phyloP scores from a whole-genome alignment of 495 filamentous ascomycete genomes.

The Penicillium tannophilum region DNA sequence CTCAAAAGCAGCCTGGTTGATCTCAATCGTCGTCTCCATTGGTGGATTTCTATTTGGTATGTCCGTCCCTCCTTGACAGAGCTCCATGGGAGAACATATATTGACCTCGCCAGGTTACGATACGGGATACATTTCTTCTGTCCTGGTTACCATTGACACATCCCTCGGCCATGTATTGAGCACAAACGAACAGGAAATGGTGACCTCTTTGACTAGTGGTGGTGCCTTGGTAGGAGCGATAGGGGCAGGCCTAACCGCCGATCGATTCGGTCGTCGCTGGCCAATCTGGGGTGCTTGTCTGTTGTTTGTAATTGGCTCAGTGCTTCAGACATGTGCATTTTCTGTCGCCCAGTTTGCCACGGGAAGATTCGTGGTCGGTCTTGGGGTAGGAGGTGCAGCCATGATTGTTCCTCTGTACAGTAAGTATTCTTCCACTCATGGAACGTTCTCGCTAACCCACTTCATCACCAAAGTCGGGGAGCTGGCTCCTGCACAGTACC shows the following conservation, averaged over 20 bases:
- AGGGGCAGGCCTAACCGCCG: slow-evolving; percentile 50
- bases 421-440: slow-evolving; percentile 5
- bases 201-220: slow-evolving; percentile 22
- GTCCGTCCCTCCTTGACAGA: background rate
- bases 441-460: background rate
- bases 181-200: slow-evolving; percentile 23
- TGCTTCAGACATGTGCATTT: slow-evolving; percentile 46
- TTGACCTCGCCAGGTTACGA: slow-evolving; percentile 18
- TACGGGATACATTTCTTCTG: slow-evolving; percentile 23
- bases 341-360: slow-evolving; percentile 51
- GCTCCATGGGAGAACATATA: background rate
- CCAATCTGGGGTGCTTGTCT: slow-evolving; percentile 50
- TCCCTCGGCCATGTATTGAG: slow-evolving; percentile 19
- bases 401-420: slow-evolving; percentile 51
- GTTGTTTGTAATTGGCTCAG: slow-evolving; percentile 48
- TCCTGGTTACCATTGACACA: slow-evolving; percentile 17
- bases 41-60: slow-evolving; percentile 23
- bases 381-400: slow-evolving; percentile 55
- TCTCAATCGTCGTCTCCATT: slow-evolving; percentile 20
- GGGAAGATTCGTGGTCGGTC: slow-evolving; percentile 52
- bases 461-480: slow-evolving; percentile 36
- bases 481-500: slow-evolving; percentile 51
- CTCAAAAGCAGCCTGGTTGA: slow-evolving; percentile 21
- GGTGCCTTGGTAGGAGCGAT: slow-evolving; percentile 45
- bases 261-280: slow-evolving; percentile 50